phyloP scores from a whole-genome alignment of 768 basidiomycete genomes.

The Macrocybe gigantea region DNA sequence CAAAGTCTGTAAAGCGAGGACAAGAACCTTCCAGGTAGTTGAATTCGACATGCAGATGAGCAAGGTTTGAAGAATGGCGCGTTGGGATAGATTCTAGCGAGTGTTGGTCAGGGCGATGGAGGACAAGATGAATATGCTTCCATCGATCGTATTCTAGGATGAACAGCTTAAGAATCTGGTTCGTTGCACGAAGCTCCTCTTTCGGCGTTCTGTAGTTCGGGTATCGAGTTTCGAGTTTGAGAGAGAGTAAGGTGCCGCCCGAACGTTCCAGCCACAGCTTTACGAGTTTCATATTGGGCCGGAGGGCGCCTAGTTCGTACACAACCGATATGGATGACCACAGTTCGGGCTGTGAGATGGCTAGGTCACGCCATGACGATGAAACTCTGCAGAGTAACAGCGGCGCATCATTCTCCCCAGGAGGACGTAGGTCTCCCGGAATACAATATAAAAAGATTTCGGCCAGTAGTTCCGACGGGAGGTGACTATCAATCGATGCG shows the following conservation, averaged over 20 bases:
- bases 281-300: neutral
- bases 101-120: neutral
- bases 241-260: neutral
- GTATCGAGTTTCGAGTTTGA: neutral
- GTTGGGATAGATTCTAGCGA: too few relatives aligned
- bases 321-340: neutral
- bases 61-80: too few relatives aligned
- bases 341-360: neutral
- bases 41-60: too few relatives aligned
- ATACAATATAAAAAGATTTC: neutral
- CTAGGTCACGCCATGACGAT: neutral
- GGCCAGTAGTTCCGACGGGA: neutral
- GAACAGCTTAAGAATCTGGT: neutral
- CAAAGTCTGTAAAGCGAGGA: too few relatives aligned
- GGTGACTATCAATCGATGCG: too few relatives aligned
- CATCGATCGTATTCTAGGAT: neutral
- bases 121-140: neutral
- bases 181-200: neutral
- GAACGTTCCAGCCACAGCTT: neutral
- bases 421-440: neutral
- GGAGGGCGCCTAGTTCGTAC: neutral
- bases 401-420: neutral
- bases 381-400: neutral
- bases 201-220: neutral
- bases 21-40: too few relatives aligned